Percentiles rank a stretch among this genome's conserved stretches.
Conservation (phyloP, 306 rosid genomes). For the Vigna trinervia region DNA sequence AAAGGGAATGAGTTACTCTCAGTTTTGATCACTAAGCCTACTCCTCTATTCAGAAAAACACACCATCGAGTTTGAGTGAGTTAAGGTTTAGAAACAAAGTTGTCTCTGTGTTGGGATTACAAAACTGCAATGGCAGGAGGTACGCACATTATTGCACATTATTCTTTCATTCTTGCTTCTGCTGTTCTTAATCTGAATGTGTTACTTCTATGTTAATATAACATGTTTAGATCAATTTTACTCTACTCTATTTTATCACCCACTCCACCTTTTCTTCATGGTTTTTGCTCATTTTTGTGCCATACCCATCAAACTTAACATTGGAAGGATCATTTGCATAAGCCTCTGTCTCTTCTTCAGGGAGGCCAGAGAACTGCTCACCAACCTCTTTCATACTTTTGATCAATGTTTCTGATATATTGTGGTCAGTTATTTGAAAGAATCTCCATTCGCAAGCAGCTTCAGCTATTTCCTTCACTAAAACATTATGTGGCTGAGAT, state of each 20-base stretch:
- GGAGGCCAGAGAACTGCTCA: conserved; percentile 52
- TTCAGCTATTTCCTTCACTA: conserved; percentile 38
- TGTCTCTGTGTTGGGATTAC: no score
- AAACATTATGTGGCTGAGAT: conserved; percentile 31
- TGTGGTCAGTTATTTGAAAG: conserved; percentile 61
- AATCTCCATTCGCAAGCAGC: conserved; percentile 64
- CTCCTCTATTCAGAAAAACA: no score
- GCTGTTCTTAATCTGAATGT: no score
- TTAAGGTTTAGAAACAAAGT: no score
- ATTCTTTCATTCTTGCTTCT: no score
- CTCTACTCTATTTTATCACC: conserved; percentile 27
- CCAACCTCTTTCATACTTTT: conserved; percentile 61
- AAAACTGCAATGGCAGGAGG: no score
- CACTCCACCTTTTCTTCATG: conserved; percentile 65
- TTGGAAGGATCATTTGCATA: conserved; percentile 64
- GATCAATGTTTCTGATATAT: conserved; percentile 52
- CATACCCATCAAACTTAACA: conserved; percentile 68
- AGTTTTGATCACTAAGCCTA: no score
- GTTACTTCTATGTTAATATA: no score
- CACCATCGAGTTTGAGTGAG: no score
- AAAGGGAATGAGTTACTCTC: no score
- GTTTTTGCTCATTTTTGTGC: conserved; percentile 70
- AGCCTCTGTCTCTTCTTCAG: conserved; percentile 61
- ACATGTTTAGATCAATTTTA: no score
- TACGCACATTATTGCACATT: no score